A percentile compares a stretch with the other conserved stretches of the same genome.
These are phyloP conservation scores for Tylopilus subfusipes DNA, from an alignment of 768 basidiomycete species.

Conservation along the genomic window DNA sequence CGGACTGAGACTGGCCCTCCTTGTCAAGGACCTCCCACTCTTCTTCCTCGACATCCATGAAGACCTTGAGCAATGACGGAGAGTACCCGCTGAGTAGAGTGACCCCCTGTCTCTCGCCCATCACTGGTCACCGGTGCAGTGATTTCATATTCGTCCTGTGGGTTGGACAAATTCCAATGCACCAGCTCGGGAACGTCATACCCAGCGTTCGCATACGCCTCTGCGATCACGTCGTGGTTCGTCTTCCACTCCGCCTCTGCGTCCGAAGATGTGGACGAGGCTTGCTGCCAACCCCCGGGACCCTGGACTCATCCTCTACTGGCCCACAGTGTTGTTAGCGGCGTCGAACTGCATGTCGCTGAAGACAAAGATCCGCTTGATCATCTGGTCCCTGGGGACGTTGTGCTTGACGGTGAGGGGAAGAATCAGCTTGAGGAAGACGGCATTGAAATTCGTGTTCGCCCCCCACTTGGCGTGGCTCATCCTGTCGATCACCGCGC, in stretches of 20 bases:
- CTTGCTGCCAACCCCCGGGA: no score
- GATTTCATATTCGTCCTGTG: slow-evolving; percentile 11
- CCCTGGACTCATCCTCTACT: no score
- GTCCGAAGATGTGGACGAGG: no score
- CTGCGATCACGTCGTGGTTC: slow-evolving; percentile 54
- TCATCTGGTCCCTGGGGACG: slow-evolving; percentile 63
- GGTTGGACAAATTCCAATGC: slow-evolving; percentile 58
- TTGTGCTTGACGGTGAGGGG: slow-evolving; percentile 55
- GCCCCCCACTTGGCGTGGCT: slow-evolving; percentile 39
- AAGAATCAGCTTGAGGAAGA: slow-evolving; percentile 61
- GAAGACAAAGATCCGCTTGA: slow-evolving; percentile 73
- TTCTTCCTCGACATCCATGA: slow-evolving; percentile 53
- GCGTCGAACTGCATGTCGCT: slow-evolving; percentile 72
- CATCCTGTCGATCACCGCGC: slow-evolving; percentile 39
- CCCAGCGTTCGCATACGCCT: slow-evolving; percentile 55
- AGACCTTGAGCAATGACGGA: slow-evolving; percentile 65
- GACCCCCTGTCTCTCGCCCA: slow-evolving; percentile 55
- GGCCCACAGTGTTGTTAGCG: not conserved
- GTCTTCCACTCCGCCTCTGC: slow-evolving; percentile 48
- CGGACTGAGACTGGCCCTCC: slow-evolving; percentile 5
- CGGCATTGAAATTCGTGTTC: slow-evolving; percentile 61
- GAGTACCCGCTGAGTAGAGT: slow-evolving; percentile 71
- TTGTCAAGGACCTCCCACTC: slow-evolving; percentile 39
- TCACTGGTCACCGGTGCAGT: slow-evolving; percentile 56
- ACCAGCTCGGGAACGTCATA: slow-evolving; percentile 76